Conservation (phyloP, 2,329 filamentous ascomycete genomes). For the Madurella fahalii region DNA sequence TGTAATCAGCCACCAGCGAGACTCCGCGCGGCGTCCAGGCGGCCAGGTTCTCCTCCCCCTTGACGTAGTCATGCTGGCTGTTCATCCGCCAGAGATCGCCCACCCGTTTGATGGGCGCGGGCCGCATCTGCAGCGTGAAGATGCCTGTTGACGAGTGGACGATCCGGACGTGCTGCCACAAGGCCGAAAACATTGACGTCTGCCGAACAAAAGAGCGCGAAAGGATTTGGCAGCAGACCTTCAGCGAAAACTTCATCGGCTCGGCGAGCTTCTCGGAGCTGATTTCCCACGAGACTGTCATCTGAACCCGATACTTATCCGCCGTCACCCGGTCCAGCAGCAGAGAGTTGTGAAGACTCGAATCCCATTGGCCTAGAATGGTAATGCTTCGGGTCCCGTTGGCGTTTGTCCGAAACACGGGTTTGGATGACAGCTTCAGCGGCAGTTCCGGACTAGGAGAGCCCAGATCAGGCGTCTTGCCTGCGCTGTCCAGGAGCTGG, state of each 20-base stretch:
- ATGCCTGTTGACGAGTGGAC: constrained; percentile 83
- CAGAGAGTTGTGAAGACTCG: constrained; percentile 85
- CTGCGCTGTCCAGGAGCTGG: constrained; percentile 76
- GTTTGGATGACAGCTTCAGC: constrained; percentile 72
- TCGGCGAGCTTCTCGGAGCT: constrained; percentile 78
- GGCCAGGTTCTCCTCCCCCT: constrained; percentile 82
- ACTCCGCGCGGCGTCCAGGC: constrained; percentile 88
- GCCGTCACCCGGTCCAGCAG: constrained; percentile 88
- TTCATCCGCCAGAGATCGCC: constrained; percentile 96
- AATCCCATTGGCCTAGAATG: constrained; percentile 93
- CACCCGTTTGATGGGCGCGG: constrained; percentile 83
- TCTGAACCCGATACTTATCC: constrained; percentile 89
- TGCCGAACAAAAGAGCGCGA: constrained; percentile 81
- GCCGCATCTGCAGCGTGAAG: constrained; percentile 81
- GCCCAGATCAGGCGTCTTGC: constrained; percentile 77
- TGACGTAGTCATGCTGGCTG: constrained; percentile 91
- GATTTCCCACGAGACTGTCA: constrained; percentile 83
- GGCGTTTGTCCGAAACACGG: constrained; percentile 76
- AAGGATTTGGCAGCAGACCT: constrained; percentile 77
- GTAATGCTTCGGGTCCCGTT: constrained; percentile 88
- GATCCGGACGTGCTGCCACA: constrained; percentile 81
- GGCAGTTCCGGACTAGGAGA: constrained; percentile 68
- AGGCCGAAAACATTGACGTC: constrained; percentile 77
- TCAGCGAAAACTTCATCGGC: constrained; percentile 80
- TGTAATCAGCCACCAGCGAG: constrained; percentile 84